Evolutionary conservation across 2,329 filamentous ascomycete species (phyloP).

Genomic region (Scedosporium aurantiacum): DNA sequence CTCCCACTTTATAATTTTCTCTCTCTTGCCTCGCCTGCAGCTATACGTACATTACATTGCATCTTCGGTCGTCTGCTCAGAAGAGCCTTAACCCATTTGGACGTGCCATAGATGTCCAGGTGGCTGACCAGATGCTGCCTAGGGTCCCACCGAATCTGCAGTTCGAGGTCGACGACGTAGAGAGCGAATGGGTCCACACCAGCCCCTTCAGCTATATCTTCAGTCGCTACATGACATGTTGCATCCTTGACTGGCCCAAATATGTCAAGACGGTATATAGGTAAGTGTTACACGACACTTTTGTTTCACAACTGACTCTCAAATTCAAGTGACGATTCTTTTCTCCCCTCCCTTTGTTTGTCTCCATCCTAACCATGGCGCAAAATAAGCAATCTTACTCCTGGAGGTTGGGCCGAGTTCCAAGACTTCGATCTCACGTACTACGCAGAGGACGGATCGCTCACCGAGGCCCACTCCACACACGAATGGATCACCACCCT

Average conservation of each 20-base stretch:
- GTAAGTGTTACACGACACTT: too few relatives aligned
- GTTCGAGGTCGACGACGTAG: conserved; percentile 55
- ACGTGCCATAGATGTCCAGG: too few relatives aligned
- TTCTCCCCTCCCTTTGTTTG: not conserved
- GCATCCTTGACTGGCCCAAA: conserved; percentile 26
- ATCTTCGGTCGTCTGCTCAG: too few relatives aligned
- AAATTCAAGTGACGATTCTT: too few relatives aligned
- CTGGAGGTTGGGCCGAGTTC: conserved; percentile 12
- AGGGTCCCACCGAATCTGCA: conserved; percentile 47
- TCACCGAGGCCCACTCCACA: conserved; percentile 12
- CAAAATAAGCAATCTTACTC: not conserved
- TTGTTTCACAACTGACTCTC: too few relatives aligned
- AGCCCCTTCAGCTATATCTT: conserved; percentile 27
- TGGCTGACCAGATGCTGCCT: too few relatives aligned
- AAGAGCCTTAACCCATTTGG: too few relatives aligned
- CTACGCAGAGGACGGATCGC: conserved; percentile 15
- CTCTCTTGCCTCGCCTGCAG: too few relatives aligned
- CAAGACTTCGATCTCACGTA: conserved; percentile 9
- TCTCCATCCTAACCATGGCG: not conserved
- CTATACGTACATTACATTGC: too few relatives aligned
- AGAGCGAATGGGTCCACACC: conserved; percentile 29
- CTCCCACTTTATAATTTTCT: too few relatives aligned
- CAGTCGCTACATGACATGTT: not conserved
- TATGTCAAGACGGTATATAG: conserved; percentile 10
- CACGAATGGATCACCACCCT: conserved; percentile 12